Conservation (phyloP, 768 basidiomycete genomes). For the Suillus subaureus region DNA sequence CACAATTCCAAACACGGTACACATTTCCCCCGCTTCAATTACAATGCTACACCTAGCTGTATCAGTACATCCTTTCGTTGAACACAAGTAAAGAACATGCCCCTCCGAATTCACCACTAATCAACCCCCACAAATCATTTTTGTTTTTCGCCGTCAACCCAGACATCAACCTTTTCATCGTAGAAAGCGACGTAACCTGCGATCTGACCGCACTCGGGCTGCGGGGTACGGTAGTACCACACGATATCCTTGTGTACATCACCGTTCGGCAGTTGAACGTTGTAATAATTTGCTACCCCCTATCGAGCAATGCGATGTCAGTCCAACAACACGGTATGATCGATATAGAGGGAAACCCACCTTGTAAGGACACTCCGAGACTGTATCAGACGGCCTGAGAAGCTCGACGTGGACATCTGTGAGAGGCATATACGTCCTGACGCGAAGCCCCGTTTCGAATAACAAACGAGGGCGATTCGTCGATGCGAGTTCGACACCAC, state of each 20-base stretch:
- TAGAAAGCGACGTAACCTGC: conserved; percentile 59
- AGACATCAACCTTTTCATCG: conserved; percentile 70
- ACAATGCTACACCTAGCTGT: too few species aligned
- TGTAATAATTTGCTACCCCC: conserved; percentile 64
- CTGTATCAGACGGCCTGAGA: conserved; percentile 48
- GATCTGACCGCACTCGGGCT: conserved; percentile 51
- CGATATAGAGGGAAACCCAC: conserved; percentile 31
- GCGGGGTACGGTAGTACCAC: conserved; percentile 66
- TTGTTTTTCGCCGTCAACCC: conserved; percentile 59
- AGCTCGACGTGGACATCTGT: conserved; percentile 54
- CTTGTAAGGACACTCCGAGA: conserved; percentile 66
- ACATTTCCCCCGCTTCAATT: too few species aligned
- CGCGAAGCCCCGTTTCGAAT: conserved; percentile 58
- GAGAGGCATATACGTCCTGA: conserved; percentile 64
- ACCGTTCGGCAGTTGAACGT: conserved; percentile 48
- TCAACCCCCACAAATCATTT: not conserved
- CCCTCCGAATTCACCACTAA: not conserved
- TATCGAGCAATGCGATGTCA: conserved; percentile 25
- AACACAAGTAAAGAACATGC: not conserved
- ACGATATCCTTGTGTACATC: conserved; percentile 50
- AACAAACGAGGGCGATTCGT: conserved; percentile 55
- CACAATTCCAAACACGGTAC: too few species aligned
- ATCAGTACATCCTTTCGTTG: too few species aligned
- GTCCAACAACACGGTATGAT: not conserved
- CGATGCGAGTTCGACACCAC: conserved; percentile 65